Evolutionary conservation across 2,329 filamentous ascomycete species (phyloP), one percentile per base, ranked within the genome.

Genomic region (Fusarium nematophilum): DNA sequence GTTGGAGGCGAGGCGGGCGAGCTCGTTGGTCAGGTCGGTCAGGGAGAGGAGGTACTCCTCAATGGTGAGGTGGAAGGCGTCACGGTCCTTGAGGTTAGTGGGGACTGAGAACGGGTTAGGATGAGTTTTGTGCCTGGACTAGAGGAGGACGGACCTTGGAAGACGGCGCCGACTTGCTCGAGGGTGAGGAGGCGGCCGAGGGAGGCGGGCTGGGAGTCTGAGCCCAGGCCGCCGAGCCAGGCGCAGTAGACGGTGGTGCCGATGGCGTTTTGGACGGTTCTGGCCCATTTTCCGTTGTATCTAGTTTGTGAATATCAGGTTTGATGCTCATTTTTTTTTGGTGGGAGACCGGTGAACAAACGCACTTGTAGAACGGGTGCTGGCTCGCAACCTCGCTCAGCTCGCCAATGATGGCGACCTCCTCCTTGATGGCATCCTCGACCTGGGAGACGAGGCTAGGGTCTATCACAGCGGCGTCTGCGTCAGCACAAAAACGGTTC

Each of bases 31-130:
- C 56, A 98, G 86, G 57, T 89, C 87, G 54, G 95, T 94, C 55
- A 98, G 83, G 11, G 92, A 89, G 56, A 96, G 88, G 18, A 99
- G 88, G 76, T 99, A 99, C 78, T 99, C 95, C 77, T 99, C 95
- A 69, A 98, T 94, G 36, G 93, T 96, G 69, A 99, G 83, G 75
- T 99, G 95, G 83, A 99, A 99, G 44, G 88, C 86, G 73, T 98
- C 94, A 59, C 85, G 82, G 70, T 94, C 90, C 76, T 96, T 96
- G 70, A 97, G 84, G 73, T 97, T 97, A 61, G 95, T 90, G 10
- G 93, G 93, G 9, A 97, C 93, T 93, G 63, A 5, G 9, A 42
- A 14, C 6, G 2, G 6, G n/a, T 48, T 15, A 57, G 36, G 25
- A 10, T 17, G 33, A n/a, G 36, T 38, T 17, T 17, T 10, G 10